Conservation (phyloP, 169 alveolate species). For the Cryptosporidium ubiquitum region DNA sequence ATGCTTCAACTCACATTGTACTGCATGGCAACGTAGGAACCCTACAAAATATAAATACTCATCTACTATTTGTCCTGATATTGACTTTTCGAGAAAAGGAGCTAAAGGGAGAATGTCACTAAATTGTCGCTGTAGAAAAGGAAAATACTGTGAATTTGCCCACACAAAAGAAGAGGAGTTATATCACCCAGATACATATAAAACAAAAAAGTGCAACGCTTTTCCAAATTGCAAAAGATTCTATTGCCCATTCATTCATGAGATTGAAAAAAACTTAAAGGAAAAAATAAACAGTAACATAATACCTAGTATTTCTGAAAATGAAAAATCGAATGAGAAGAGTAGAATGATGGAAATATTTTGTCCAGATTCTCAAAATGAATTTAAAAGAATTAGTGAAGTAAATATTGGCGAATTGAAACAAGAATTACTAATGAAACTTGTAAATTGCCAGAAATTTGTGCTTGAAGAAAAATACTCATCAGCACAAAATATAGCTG, state of each 20-base stretch:
- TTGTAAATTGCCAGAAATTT: conserved; percentile 34
- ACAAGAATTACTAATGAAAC: conserved; percentile 20
- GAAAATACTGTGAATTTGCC: conserved; percentile 53
- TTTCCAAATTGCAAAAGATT: conserved; percentile 64
- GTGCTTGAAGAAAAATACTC: conserved; percentile 52
- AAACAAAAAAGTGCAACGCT: conserved; percentile 54
- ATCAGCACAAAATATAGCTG: conserved; percentile 27
- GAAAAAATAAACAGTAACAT: background rate
- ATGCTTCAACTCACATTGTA: conserved; percentile 64
- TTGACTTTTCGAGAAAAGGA: conserved; percentile 57
- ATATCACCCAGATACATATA: conserved; percentile 63
- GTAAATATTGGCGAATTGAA: background rate
- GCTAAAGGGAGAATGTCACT: conserved; percentile 62
- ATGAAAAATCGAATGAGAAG: background rate
- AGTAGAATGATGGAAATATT: background rate
- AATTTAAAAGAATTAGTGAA: background rate
- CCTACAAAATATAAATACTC: conserved; percentile 63
- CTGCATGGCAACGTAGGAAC: conserved; percentile 74
- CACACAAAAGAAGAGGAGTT: conserved; percentile 70
- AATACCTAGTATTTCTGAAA: background rate
- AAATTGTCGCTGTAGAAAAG: conserved; percentile 43
- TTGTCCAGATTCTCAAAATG: background rate
- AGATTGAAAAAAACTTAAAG: background rate
- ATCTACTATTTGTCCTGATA: conserved; percentile 44
- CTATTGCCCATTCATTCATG: conserved; percentile 69